Evolutionary conservation across 1,284 basidiomycete species (phyloP), one percentile per base, ranked within the genome.

Genomic region (Papiliotrema fonsecae): DNA sequence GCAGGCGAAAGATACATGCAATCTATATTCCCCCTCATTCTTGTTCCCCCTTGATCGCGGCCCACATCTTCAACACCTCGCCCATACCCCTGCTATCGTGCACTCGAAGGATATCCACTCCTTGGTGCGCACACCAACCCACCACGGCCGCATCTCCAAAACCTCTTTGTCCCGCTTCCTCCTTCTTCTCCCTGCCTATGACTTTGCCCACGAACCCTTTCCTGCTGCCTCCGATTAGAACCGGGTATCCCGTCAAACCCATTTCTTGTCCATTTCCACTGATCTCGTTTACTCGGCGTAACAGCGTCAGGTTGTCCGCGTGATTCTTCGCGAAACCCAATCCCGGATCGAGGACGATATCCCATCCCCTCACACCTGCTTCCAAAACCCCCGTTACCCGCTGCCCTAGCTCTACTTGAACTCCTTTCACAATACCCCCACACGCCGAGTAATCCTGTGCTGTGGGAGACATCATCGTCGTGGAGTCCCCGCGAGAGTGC

Each of bases 271-370:
- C 32, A 11, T 13, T 42, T 45, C 39, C 27, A 16, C 19, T 25
- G 36, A 58, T 28, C 43, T 50, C 18, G 24, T 16, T 55, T 45
- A 48, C 0, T 80, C 80, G 28, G 88, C 65, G 77, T 42, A 96
- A 70, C 4, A 96, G 65, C 50, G 78, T 77, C 22, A 94, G 59
- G 70, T 96, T 94, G 3, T 81, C 88, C 19, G 83, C 77, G 1
- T 84, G 70, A 0, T 83, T 81, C 73, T 98, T 98, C 66, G 93
- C 94, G 68, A 97, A 99, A 6, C 96, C 94, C 44, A 98, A 77
- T 0, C 96, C 94, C 0, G 94, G 91, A 73, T 97, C 96, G 13
- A 88, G 78, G 45, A 97, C 80, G 49, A 97, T 83, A 57, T 90
- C 81, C 94, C 94, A 99, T 27, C 89, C 74, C 47, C 87, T 79